Conservation (phyloP, 805 yeast genomes). For the Candida khao-thaluensis region DNA sequence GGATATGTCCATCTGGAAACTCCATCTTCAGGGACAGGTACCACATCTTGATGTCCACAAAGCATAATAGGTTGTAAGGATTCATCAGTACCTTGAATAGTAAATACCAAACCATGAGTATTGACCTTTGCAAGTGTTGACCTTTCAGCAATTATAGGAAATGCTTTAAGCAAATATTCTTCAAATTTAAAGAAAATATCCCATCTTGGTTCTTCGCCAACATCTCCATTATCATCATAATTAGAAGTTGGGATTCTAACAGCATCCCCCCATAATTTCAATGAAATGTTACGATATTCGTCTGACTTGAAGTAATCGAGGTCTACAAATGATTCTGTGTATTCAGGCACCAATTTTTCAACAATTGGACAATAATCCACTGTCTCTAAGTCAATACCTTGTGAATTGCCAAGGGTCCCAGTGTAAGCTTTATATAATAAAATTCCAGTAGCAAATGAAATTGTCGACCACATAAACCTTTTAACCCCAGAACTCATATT, state of each 20-base stretch:
- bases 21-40: conserved; percentile 66
- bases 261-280: conserved; percentile 11
- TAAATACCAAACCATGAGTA: conserved; percentile 59
- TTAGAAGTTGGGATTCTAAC: conserved; percentile 13
- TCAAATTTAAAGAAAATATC: conserved; percentile 45
- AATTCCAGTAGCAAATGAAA: too few species aligned
- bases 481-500: too few species aligned
- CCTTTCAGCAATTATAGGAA: conserved; percentile 51
- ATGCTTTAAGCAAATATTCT: conserved; percentile 48
- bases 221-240: conserved; percentile 13
- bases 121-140: conserved; percentile 57
- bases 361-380: conserved; percentile 8
- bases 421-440: too few species aligned
- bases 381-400: neutral
- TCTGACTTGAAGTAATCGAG: conserved; percentile 9
- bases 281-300: conserved; percentile 11
- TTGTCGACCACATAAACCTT: too few species aligned
- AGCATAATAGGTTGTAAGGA: conserved; percentile 66
- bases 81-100: conserved; percentile 53
- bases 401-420: too few species aligned
- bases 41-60: conserved; percentile 79
- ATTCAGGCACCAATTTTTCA: conserved; percentile 8
- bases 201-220: conserved; percentile 30
- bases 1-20: conserved; percentile 59
- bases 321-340: neutral